Evolutionary conservation across 192 early-diverging fungal species (phyloP), one percentile per base, ranked within the genome.

Genomic region (Coemansia reversa): DNA sequence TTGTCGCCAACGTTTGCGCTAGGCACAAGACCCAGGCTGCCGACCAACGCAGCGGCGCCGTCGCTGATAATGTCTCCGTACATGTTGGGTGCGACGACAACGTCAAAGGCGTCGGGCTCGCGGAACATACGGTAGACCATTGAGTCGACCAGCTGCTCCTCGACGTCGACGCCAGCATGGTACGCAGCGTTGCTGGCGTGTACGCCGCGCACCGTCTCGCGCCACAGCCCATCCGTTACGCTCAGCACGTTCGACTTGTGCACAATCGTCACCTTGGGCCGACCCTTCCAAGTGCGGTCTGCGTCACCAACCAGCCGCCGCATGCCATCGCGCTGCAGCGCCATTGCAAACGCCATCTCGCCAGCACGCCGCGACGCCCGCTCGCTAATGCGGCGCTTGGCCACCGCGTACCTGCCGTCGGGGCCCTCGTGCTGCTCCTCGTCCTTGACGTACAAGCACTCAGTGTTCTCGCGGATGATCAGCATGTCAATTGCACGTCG

Each of bases 101-200:
- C 96, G 79, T 98, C 96, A 83, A 97, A 97, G 8, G 86, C 86
- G 39, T 97, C 86, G 51, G 96, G 95, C 71, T 97, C 96, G 63
- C 95, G 91, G 89, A 97, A 98, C 87, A 98, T 87, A 66, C 96
- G 93, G 76, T 98, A 81, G 67, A 98, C 96, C 96, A 98, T 98
- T 22, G 96, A 98, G 65, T 98, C 96, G 3, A 98, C 95, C 70
- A 98, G 84, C 80, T 98, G 96, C 82, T 98, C 96, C 64, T 98
- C 93, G 74, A 94, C 83, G 42, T 92, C 85, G 0, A 96, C 87
- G 35, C 72, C 67, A 35, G 72, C 65, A 53, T 74, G 84, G 58
- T 85, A 86, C 49, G 77, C 79, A 12, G 84, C 69, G 50, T 88
- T 90, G 56, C 83, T 74, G 39, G 86, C 85, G 63, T 92, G 85